phyloP scores from a whole-genome alignment of 768 basidiomycete genomes.

The Mycena venus region DNA sequence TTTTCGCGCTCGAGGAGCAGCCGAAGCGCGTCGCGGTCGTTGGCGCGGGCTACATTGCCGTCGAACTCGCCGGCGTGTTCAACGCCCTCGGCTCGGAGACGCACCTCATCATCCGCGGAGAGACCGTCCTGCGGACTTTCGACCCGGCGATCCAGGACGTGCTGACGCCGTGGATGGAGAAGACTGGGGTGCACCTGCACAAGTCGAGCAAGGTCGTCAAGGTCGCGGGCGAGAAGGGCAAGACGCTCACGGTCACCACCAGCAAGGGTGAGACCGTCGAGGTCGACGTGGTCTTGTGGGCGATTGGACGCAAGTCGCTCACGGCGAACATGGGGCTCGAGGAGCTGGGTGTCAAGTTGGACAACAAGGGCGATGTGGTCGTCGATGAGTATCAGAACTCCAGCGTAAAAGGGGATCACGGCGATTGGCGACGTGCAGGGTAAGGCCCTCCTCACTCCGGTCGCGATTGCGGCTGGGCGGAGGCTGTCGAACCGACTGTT shows the following conservation, averaged over 20 bases:
- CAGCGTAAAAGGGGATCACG: constrained; percentile 73
- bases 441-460: constrained; percentile 93
- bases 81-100: constrained; percentile 93
- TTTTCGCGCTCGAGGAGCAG: constrained; percentile 92
- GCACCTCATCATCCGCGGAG: constrained; percentile 90
- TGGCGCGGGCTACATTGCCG: constrained; percentile 98
- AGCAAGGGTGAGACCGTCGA: constrained; percentile 83
- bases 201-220: constrained; percentile 80
- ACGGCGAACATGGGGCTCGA: constrained; percentile 86
- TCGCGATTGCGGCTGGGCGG: constrained; percentile 96
- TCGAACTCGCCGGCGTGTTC: constrained; percentile 96
- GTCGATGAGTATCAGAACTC: constrained; percentile 96
- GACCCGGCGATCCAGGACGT: constrained; percentile 89
- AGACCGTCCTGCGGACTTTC: constrained; percentile 93
- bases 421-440: constrained; percentile 95
- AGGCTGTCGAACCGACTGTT: constrained; percentile 91
- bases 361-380: constrained; percentile 85
- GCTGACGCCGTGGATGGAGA: constrained; percentile 91
- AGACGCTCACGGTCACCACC: constrained; percentile 81
- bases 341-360: constrained; percentile 79
- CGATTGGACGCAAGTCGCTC: constrained; percentile 89
- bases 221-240: constrained; percentile 81
- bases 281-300: constrained; percentile 93
- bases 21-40: constrained; percentile 95
- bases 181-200: constrained; percentile 93